phyloP scores from a whole-genome alignment of 1,284 basidiomycete species.

The Apiotrichum montevideense region DNA sequence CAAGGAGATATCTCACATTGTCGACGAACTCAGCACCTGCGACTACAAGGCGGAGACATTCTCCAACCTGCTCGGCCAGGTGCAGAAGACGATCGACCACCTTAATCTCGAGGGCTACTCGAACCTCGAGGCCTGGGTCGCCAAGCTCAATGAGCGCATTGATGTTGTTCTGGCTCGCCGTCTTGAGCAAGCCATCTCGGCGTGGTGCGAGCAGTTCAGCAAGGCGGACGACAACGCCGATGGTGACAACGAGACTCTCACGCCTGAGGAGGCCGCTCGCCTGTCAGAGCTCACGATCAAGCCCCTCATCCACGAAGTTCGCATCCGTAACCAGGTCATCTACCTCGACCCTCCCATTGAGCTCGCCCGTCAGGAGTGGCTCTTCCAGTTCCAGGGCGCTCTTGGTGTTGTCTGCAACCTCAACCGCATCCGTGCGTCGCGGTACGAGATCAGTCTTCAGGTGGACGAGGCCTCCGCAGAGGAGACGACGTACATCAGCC shows the following conservation, averaged over 20 bases:
- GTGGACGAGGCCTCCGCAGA: slow-evolving; percentile 59
- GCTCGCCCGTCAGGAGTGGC: slow-evolving; percentile 84
- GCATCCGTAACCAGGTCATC: slow-evolving; percentile 98
- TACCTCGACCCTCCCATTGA: slow-evolving; percentile 98
- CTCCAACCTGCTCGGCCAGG: slow-evolving; percentile 63
- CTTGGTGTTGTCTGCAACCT: slow-evolving; percentile 81
- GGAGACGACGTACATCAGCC: slow-evolving; percentile 73
- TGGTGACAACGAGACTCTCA: slow-evolving; percentile 60
- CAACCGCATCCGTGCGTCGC: slow-evolving; percentile 80
- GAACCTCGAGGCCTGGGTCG: slow-evolving; percentile 95
- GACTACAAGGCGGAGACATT: slow-evolving; percentile 78
- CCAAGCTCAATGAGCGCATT: slow-evolving; percentile 78
- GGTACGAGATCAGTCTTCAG: slow-evolving; percentile 91
- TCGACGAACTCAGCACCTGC: slow-evolving; percentile 83
- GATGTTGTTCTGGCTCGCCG: slow-evolving; percentile 75
- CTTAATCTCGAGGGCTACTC: slow-evolving; percentile 94
- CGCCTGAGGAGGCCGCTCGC: slow-evolving; percentile 1
- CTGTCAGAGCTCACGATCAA: slow-evolving; percentile 50
- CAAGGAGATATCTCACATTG: slow-evolving; percentile 71
- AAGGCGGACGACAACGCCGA: slow-evolving; percentile 60
- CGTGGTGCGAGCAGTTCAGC: slow-evolving; percentile 84
- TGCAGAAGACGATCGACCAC: slow-evolving; percentile 88
- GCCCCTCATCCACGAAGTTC: slow-evolving; percentile 85
- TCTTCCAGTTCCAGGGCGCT: slow-evolving; percentile 84
- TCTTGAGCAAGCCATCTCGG: slow-evolving; percentile 68